Evolutionary conservation across 2,329 filamentous ascomycete genomes (phyloP).

Genomic region (Chaetoscypha palmicola): DNA sequence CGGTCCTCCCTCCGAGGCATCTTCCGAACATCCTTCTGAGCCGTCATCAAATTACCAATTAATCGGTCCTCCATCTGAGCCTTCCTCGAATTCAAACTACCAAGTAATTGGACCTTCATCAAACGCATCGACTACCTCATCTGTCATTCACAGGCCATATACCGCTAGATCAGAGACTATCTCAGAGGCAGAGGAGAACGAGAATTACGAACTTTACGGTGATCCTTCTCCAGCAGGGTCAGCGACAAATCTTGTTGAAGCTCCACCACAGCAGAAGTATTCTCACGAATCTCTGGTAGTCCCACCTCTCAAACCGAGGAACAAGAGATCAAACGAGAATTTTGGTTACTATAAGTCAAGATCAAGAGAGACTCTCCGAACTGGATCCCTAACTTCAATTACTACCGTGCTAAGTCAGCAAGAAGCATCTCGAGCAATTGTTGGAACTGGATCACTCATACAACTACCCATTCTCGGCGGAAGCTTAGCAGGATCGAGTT

Average conservation of each 20-base stretch:
- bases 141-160: conserved; percentile 27
- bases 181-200: conserved; percentile 19
- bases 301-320: conserved; percentile 44
- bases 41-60: conserved; percentile 42
- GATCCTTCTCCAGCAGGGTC: conserved; percentile 36
- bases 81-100: conserved; percentile 37
- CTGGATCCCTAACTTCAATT: conserved; percentile 49
- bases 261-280: conserved; percentile 35
- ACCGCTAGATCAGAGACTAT: conserved; percentile 9
- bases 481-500: conserved; percentile 23
- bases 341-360: conserved; percentile 43
- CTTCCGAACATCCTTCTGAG: conserved; percentile 10
- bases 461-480: conserved; percentile 20
- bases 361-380: conserved; percentile 47
- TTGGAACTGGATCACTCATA: conserved; percentile 26
- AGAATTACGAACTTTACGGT: conserved; percentile 49
- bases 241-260: conserved; percentile 27
- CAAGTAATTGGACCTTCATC: conserved; percentile 46
- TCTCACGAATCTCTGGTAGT: conserved; percentile 57
- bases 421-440: conserved; percentile 26
- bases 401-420: conserved; percentile 41
- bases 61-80: conserved; percentile 41
- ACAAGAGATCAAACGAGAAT: conserved; percentile 41
- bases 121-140: conserved; percentile 14
- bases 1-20: conserved; percentile 39